Conservation (phyloP, 176 grass and related monocot genomes). For the Ensete glaucum region DNA sequence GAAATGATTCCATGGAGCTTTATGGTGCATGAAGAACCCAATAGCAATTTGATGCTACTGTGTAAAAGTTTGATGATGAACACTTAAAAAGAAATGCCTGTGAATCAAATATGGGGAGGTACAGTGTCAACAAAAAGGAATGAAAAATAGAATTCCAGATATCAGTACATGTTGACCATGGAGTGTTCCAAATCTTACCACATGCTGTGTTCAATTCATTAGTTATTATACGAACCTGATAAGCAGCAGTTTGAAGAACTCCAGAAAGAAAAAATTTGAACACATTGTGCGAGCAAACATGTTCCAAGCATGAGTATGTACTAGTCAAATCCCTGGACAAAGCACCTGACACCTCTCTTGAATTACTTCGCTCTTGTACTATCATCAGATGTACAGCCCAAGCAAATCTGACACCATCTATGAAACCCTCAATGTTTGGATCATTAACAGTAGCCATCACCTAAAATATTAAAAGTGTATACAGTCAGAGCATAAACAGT, state of each 20-base stretch:
- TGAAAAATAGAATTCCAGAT: neutral
- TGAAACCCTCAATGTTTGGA: constrained; percentile 54
- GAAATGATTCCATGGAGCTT: neutral
- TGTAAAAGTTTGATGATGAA: neutral
- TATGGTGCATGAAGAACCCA: too few relatives aligned
- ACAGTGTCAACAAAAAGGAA: neutral
- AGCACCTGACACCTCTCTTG: constrained; percentile 37
- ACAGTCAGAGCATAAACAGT: neutral
- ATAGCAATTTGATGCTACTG: neutral
- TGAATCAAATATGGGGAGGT: neutral
- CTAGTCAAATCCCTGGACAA: constrained; percentile 37
- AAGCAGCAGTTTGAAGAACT: constrained; percentile 71
- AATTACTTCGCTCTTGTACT: constrained; percentile 60
- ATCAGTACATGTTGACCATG: neutral
- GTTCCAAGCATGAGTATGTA: constrained; percentile 66
- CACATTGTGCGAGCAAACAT: constrained; percentile 60
- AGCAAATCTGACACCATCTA: constrained; percentile 67
- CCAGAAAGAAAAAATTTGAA: constrained; percentile 56
- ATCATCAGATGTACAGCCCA: constrained; percentile 88
- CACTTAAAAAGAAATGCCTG: too few relatives aligned
- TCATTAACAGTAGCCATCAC: constrained; percentile 59
- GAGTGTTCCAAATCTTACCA: neutral
- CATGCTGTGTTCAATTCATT: too few relatives aligned
- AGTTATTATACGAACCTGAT: constrained; percentile 43
- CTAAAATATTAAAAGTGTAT: constrained; percentile 31